Base-by-base conservation (phyloP, 2,329 filamentous ascomycete species). In the Arthrobotrys entomopaga region DNA sequence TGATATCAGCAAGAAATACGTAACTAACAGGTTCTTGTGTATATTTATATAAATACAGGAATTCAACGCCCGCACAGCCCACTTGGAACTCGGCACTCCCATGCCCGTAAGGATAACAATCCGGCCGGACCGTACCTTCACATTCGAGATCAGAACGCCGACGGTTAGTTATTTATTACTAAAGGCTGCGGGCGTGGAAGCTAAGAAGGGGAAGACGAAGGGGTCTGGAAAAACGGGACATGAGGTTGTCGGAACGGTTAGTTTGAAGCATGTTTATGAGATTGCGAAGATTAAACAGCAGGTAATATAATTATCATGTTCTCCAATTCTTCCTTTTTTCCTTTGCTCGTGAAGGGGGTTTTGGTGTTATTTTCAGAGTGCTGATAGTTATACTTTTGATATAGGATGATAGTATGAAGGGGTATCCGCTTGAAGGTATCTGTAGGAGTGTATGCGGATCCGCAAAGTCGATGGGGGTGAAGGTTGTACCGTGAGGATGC, bases 251-350 rank as follows among this genome's bases (percentile, higher is more conserved):
- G 87, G 96, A n/a, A 90, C 87, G 2, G 86, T 99, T 65, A 95
- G 90, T 79, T 83, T 99, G 80, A 99, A 99, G 85, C 95, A 99
- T 83, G 85, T 99, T 20, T 98, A 93, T 83, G 94, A 98, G 84
- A 98, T 99, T 82, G 95, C 95, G 77, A 93, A 92, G 85, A 96
- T 99, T 80, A 99, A 99, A 86, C 90, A 57, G 19, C 67, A 70
- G 22, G 77, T 78, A 52, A 73, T 76, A 26, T 34, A n/a, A n/a
- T n/a, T n/a, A n/a, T n/a, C n/a, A n/a, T n/a, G n/a, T n/a, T n/a
- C n/a, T n/a, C n/a, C n/a, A n/a, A n/a, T n/a, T n/a, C n/a, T n/a
- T n/a, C n/a, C n/a, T 40, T 60, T n/a, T 34, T 34, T 22, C 49
- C 42, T 46, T 46, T 46, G 8, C n/a, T 46, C 1, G 16, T 46